Evolutionary conservation across 2,329 filamentous ascomycete species (phyloP).

Genomic region (Pyricularia grisea): DNA sequence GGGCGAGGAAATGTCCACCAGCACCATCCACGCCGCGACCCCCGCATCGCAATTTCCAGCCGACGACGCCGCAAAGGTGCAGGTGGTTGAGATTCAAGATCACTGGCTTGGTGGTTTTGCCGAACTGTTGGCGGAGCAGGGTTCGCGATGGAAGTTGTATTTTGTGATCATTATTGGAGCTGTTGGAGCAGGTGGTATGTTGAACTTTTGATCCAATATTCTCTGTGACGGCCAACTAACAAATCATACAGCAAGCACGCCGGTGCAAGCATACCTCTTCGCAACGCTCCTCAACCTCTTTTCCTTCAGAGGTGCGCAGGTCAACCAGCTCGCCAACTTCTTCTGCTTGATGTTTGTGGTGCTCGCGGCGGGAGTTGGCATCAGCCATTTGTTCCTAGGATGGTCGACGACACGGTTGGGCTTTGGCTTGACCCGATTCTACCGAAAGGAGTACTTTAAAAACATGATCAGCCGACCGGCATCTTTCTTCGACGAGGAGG

Average conservation of each 20-base stretch:
- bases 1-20: conserved; percentile 9
- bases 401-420: conserved; percentile 35
- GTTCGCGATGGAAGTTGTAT: conserved; percentile 37
- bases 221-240: background rate
- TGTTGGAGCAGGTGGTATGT: conserved; percentile 16
- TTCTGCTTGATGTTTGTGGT: conserved; percentile 57
- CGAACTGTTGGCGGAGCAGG: conserved; percentile 43
- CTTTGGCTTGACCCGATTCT: conserved; percentile 38
- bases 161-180: conserved; percentile 34
- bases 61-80: conserved; percentile 8
- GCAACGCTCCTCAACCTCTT: conserved; percentile 44
- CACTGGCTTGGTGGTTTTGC: conserved; percentile 40
- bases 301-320: conserved; percentile 21
- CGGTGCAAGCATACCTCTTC: conserved; percentile 44
- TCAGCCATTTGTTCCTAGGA: conserved; percentile 44
- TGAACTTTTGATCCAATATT: conserved; percentile 5
- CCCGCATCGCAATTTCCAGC: conserved; percentile 23
- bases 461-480: conserved; percentile 49
- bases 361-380: conserved; percentile 41
- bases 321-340: conserved; percentile 36
- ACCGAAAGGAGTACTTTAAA: conserved; percentile 50
- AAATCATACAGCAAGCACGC: conserved; percentile 19
- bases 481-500: conserved; percentile 49
- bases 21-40: conserved; percentile 20
- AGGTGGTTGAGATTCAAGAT: conserved; percentile 17